Evolutionary conservation across 768 basidiomycete genomes (phyloP).

Genomic region (Stropharia rugosoannulata): DNA sequence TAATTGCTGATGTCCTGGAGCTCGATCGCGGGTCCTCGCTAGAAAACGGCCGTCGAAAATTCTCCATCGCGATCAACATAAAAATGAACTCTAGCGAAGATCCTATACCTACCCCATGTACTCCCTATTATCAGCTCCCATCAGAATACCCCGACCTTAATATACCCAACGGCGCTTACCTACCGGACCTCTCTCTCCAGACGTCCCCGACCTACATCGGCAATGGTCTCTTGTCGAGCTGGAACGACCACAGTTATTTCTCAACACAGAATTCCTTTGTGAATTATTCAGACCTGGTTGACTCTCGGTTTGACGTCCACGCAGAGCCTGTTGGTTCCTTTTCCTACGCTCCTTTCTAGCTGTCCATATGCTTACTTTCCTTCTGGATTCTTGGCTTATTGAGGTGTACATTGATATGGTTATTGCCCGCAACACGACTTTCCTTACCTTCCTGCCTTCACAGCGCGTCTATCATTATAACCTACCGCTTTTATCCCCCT

Average conservation of each 20-base stretch:
- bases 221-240: neutral
- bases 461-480: conserved; percentile 2
- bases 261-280: neutral
- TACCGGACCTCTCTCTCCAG: neutral
- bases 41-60: conserved; percentile 5
- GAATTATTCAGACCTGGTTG: neutral
- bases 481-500: neutral
- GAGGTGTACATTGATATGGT: neutral
- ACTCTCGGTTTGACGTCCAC: neutral
- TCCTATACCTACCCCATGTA: neutral
- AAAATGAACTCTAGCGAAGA: conserved; percentile 2
- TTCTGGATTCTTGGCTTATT: neutral
- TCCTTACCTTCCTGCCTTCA: neutral
- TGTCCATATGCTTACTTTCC: neutral
- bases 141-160: conserved; percentile 2
- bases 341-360: neutral
- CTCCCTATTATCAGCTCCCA: neutral
- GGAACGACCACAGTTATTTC: conserved; percentile 1
- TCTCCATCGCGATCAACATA: conserved; percentile 19
- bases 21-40: neutral
- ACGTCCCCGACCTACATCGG: neutral
- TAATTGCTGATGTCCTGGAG: conserved; percentile 17
- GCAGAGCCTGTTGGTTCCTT: conserved; percentile 39
- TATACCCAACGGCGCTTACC: neutral
- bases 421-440: neutral